Percentiles rank a stretch among this genome's conserved stretches.
These are phyloP conservation scores for Aspergillus wentii DNA, from an alignment of 495 filamentous ascomycete genomes.

Conservation along the genomic window DNA sequence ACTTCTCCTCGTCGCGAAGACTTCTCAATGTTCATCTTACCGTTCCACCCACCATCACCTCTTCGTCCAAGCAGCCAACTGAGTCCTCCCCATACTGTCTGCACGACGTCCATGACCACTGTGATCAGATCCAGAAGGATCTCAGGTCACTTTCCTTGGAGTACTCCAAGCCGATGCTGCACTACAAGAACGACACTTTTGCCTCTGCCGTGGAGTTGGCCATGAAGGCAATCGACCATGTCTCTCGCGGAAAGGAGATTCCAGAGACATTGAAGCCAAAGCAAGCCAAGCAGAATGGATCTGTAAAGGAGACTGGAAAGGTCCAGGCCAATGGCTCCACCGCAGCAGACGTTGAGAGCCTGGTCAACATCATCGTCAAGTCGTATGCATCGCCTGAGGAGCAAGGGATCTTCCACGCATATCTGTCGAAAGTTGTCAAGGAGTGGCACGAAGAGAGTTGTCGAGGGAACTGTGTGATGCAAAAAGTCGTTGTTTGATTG, in stretches of 20 bases:
- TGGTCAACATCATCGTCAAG: slow-evolving; percentile 1
- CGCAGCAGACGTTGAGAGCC: background rate
- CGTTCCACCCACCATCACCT: background rate
- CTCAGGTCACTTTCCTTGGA: background rate
- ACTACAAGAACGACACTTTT: background rate
- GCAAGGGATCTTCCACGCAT: background rate
- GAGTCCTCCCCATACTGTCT: background rate
- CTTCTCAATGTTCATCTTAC: background rate
- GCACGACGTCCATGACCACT: background rate
- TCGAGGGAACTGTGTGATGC: too few species aligned
- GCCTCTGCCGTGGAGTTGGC: background rate
- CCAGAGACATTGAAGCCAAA: background rate
- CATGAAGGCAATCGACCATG: background rate
- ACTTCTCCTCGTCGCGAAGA: background rate
- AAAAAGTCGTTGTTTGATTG: too few species aligned
- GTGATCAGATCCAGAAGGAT: background rate
- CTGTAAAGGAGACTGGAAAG: background rate
- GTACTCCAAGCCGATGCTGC: background rate
- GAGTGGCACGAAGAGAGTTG: background rate
- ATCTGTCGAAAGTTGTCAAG: background rate
- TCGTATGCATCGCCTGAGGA: slow-evolving; percentile 1
- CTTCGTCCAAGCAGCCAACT: background rate
- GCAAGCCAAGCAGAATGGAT: background rate
- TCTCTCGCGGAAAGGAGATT: background rate
- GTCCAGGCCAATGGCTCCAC: background rate